Evolutionary conservation across 306 rosid species (phyloP).

Genomic region (Mimosa bimucronata): DNA sequence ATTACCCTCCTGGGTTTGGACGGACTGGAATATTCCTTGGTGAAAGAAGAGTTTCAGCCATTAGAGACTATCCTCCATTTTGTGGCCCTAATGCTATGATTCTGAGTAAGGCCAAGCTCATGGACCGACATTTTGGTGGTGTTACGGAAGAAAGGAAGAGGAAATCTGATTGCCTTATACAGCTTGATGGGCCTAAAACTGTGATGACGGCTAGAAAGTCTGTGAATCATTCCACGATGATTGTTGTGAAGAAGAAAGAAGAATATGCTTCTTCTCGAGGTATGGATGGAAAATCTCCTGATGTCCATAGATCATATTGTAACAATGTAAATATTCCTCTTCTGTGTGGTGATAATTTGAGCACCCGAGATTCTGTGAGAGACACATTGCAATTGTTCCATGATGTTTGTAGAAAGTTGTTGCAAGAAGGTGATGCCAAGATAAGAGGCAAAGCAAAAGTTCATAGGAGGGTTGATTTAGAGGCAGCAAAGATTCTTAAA

Average conservation of each 20-base stretch:
- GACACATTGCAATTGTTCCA: conserved; percentile 64
- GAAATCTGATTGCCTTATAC: conserved; percentile 23
- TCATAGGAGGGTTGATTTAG: conserved; percentile 47
- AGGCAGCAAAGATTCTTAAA: conserved; percentile 53
- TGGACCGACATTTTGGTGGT: conserved; percentile 22
- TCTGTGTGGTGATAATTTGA: conserved; percentile 31
- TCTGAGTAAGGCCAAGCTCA: background rate
- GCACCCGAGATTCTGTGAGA: conserved; percentile 53
- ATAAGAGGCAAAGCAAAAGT: conserved; percentile 41
- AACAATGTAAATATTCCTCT: conserved; percentile 48
- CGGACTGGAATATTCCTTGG: background rate
- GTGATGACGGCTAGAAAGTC: conserved; percentile 37
- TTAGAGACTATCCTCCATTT: conserved; percentile 1
- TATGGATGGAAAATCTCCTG: conserved; percentile 17
- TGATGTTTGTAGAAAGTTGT: conserved; percentile 60
- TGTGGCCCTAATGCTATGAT: conserved; percentile 48
- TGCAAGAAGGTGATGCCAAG: conserved; percentile 60
- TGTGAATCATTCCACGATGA: conserved; percentile 16
- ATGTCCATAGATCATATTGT: conserved; percentile 25
- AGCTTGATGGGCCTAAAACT: conserved; percentile 26
- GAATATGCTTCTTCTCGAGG: conserved; percentile 33
- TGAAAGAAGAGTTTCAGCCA: background rate
- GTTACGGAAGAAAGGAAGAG: conserved; percentile 41
- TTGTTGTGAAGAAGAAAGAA: conserved; percentile 33
- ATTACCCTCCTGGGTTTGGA: background rate